These are phyloP conservation scores for Exsudoporus floridanus DNA, from an alignment of 1,284 basidiomycete species.

Conservation along the genomic window DNA sequence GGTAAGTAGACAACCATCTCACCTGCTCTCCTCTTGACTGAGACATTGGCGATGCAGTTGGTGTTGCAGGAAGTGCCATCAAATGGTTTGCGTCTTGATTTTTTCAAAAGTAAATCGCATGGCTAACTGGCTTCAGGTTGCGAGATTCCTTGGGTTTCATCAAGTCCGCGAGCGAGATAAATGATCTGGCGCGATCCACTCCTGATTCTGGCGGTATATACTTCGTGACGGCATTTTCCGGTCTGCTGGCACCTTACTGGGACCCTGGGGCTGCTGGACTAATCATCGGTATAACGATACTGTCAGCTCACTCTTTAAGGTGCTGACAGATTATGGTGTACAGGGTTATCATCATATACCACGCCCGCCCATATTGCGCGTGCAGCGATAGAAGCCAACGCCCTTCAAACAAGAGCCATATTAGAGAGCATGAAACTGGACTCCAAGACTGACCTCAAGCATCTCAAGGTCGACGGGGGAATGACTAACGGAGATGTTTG, in stretches of 20 bases:
- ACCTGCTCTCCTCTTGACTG: neutral
- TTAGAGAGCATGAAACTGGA: slow-evolving; percentile 93
- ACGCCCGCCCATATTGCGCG: slow-evolving; percentile 93
- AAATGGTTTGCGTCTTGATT: slow-evolving; percentile 58
- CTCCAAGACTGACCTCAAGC: slow-evolving; percentile 68
- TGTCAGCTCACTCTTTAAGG: neutral
- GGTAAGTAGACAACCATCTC: slow-evolving; percentile 51
- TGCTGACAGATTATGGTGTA: slow-evolving; percentile 14
- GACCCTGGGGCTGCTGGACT: slow-evolving; percentile 83
- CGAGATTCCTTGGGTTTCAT: slow-evolving; percentile 91
- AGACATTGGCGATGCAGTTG: slow-evolving; percentile 50
- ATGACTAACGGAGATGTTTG: slow-evolving; percentile 90
- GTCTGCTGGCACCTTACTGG: slow-evolving; percentile 91
- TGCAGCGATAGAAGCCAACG: slow-evolving; percentile 89
- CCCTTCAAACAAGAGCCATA: slow-evolving; percentile 90
- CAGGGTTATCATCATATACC: slow-evolving; percentile 86
- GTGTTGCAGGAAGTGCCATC: slow-evolving; percentile 92
- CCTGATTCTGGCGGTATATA: slow-evolving; percentile 89
- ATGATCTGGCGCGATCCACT: slow-evolving; percentile 78
- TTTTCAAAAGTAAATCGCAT: neutral
- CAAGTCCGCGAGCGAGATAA: slow-evolving; percentile 79
- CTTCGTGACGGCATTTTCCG: slow-evolving; percentile 96
- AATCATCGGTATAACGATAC: slow-evolving; percentile 63
- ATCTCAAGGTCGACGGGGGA: slow-evolving; percentile 91
- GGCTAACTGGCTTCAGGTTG: slow-evolving; percentile 45